phyloP scores from a whole-genome alignment of 257 asterid genomes.

The Gentiana dahurica region DNA sequence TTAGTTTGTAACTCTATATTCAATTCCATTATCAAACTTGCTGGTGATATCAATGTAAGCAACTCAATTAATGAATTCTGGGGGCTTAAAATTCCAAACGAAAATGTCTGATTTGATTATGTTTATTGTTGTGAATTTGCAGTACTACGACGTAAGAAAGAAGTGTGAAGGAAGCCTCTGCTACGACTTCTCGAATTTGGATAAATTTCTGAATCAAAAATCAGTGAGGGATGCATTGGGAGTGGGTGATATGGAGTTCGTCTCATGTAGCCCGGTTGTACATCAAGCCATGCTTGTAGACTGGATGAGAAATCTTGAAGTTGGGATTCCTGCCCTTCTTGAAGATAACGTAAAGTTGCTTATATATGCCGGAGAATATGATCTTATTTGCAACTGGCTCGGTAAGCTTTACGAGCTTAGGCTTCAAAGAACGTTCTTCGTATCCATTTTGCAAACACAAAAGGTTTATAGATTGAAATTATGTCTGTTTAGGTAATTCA shows the following conservation, averaged over 20 bases:
- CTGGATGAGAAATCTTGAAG: conserved; percentile 85
- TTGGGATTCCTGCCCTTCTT: conserved; percentile 62
- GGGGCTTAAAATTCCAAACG: too few relatives aligned
- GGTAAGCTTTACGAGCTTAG: conserved; percentile 26
- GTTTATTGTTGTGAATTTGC: conserved; percentile 11
- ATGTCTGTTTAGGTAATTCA: conserved; percentile 48
- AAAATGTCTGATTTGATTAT: not conserved
- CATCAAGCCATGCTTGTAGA: conserved; percentile 75
- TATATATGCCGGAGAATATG: conserved; percentile 70
- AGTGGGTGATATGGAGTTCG: conserved; percentile 64
- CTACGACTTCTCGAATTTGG: conserved; percentile 76
- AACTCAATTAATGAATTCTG: not conserved
- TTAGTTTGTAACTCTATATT: conserved; percentile 65
- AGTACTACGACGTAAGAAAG: conserved; percentile 71
- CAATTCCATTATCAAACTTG: conserved; percentile 44
- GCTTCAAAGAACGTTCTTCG: too few relatives aligned
- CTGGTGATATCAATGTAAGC: conserved; percentile 72
- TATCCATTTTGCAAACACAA: too few relatives aligned
- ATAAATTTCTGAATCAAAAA: conserved; percentile 47
- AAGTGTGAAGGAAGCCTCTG: conserved; percentile 66
- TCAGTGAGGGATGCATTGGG: conserved; percentile 48
- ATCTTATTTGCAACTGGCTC: conserved; percentile 75
- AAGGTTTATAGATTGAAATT: too few relatives aligned
- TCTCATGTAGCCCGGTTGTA: conserved; percentile 57
- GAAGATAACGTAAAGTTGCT: conserved; percentile 62